Evolutionary conservation across 2,329 filamentous ascomycete genomes (phyloP).

Genomic region (Pestalotiopsis fici): DNA sequence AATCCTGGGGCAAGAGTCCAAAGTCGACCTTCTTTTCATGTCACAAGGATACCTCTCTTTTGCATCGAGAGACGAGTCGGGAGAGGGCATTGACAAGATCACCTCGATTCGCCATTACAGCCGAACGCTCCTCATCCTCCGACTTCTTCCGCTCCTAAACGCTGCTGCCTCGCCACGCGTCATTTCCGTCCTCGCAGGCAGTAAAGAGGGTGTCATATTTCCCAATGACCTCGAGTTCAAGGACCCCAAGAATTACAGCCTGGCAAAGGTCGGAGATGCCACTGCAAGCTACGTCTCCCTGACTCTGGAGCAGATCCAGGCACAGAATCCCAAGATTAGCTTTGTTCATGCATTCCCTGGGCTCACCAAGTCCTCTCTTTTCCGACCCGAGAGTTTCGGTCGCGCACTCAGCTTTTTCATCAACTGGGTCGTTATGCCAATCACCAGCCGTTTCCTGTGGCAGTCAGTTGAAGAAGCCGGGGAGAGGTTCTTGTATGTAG

Average conservation of each 20-base stretch:
- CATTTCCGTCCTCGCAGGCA: not conserved
- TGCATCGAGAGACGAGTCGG: not conserved
- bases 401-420: not conserved
- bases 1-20: not conserved
- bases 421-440: conserved; percentile 1
- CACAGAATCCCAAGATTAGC: not conserved
- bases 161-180: conserved; percentile 1
- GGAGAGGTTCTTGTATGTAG: conserved; percentile 4
- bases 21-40: conserved; percentile 6
- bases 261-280: not conserved
- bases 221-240: not conserved
- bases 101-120: conserved; percentile 5
- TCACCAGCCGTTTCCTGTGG: not conserved
- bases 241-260: conserved; percentile 1
- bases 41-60: conserved; percentile 4
- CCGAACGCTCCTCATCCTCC: not conserved
- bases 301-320: not conserved
- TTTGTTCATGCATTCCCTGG: conserved; percentile 7
- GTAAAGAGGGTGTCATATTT: not conserved
- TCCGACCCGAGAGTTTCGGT: not conserved
- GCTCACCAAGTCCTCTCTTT: not conserved
- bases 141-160: not conserved
- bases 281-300: not conserved
- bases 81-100: not conserved
- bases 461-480: not conserved